A percentile compares a stretch with the other conserved stretches of the same genome.
Conservation (phyloP, 1,139 yeast species). For the Fermentozyma sake region DNA sequence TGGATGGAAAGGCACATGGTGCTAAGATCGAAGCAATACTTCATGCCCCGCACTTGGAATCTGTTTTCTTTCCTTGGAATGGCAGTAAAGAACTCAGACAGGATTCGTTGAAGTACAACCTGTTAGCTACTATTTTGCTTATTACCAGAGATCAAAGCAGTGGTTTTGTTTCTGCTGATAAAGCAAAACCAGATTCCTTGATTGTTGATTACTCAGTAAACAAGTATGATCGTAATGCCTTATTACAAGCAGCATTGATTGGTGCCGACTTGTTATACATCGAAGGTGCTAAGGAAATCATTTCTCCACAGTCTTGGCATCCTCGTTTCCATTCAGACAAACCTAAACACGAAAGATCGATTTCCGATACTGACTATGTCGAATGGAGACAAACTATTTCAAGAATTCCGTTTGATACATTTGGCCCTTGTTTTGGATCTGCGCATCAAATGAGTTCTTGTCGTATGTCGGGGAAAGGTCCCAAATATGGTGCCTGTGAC, state of each 20-base stretch:
- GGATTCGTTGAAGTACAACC: slow-evolving; percentile 35
- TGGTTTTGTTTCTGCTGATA: slow-evolving; percentile 38
- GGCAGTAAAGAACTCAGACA: slow-evolving; percentile 31
- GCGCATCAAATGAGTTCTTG: slow-evolving; percentile 64
- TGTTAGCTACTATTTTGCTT: slow-evolving; percentile 39
- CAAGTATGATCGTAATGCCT: slow-evolving; percentile 41
- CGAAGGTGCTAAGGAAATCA: slow-evolving; percentile 47
- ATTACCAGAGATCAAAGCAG: slow-evolving; percentile 46
- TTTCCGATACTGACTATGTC: slow-evolving; percentile 44
- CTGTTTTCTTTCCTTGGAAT: slow-evolving; percentile 43
- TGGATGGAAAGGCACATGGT: slow-evolving; percentile 57
- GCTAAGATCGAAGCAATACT: slow-evolving; percentile 51
- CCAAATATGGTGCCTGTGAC: slow-evolving; percentile 47
- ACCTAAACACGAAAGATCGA: slow-evolving; percentile 38
- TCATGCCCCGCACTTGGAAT: slow-evolving; percentile 42
- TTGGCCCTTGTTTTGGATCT: slow-evolving; percentile 39
- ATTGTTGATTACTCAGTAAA: slow-evolving; percentile 37
- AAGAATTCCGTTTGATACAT: slow-evolving; percentile 22
- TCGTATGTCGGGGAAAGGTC: slow-evolving; percentile 50
- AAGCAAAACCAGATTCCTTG: slow-evolving; percentile 32
- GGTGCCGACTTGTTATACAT: slow-evolving; percentile 48
- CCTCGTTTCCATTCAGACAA: slow-evolving; percentile 37
- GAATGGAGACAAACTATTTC: slow-evolving; percentile 37
- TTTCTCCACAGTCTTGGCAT: slow-evolving; percentile 32
- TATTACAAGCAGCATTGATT: slow-evolving; percentile 36